phyloP scores from a whole-genome alignment of 2,329 filamentous ascomycete species.

The Fusarium mundagurra region DNA sequence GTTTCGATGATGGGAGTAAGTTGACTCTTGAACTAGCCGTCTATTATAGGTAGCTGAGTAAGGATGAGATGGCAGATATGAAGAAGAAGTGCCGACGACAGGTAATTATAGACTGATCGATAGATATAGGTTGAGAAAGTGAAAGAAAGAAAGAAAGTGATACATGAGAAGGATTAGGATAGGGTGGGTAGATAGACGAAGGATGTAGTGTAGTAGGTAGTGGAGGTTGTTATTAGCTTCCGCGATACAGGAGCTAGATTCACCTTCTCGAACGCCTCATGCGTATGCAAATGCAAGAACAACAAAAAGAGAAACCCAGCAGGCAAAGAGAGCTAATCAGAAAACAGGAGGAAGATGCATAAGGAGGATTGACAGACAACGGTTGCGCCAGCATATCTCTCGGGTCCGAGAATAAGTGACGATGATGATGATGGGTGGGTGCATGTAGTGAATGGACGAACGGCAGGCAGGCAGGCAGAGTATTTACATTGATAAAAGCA shows the following conservation, averaged over 20 bases:
- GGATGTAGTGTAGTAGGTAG: not conserved
- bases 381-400: slow-evolving; percentile 17
- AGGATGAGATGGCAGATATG: not conserved
- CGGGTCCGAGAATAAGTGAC: not conserved
- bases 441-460: not conserved
- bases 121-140: not conserved
- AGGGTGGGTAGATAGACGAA: slow-evolving; percentile 7
- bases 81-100: not conserved
- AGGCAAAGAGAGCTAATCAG: slow-evolving; percentile 8
- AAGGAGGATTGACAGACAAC: not conserved
- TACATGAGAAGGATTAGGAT: slow-evolving; percentile 1
- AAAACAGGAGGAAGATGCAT: not conserved
- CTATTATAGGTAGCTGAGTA: not conserved
- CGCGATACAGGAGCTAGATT: slow-evolving; percentile 17
- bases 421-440: not conserved
- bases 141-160: not conserved
- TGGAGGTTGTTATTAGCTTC: slow-evolving; percentile 16
- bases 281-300: slow-evolving; percentile 17
- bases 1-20: not conserved
- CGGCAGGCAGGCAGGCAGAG: not conserved
- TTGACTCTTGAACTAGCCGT: not conserved
- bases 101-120: not conserved
- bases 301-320: not conserved
- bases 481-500: not conserved
- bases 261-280: slow-evolving; percentile 26